Percentiles rank a stretch among this genome's conserved stretches.
These are phyloP conservation scores for Hyaloscypha hepaticicola DNA, from an alignment of 495 filamentous ascomycete genomes.

Conservation along the genomic window DNA sequence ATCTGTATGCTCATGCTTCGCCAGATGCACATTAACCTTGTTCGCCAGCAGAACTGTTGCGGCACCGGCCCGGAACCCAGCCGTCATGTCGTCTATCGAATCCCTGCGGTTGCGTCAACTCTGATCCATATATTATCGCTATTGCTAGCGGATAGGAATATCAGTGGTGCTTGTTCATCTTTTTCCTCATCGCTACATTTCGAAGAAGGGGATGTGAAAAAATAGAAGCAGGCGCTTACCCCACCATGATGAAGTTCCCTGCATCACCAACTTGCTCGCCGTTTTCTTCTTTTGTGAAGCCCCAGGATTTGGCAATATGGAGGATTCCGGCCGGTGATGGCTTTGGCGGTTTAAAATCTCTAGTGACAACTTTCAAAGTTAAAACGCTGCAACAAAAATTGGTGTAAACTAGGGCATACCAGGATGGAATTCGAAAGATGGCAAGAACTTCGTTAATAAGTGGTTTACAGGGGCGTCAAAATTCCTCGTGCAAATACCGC, in stretches of 20 bases:
- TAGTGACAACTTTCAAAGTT: constrained; percentile 61
- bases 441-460: constrained; percentile 64
- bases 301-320: constrained; percentile 79
- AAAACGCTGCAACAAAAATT: constrained; percentile 37
- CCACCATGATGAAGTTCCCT: constrained; percentile 40
- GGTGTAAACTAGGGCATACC: background rate
- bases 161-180: background rate
- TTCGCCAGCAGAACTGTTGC: constrained; percentile 87
- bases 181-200: background rate
- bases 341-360: constrained; percentile 82
- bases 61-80: constrained; percentile 79
- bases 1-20: constrained; percentile 77
- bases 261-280: constrained; percentile 20
- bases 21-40: constrained; percentile 71
- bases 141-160: background rate
- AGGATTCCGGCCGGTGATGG: constrained; percentile 85
- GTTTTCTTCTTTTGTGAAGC: constrained; percentile 38
- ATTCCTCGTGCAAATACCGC: constrained; percentile 92
- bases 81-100: constrained; percentile 90
- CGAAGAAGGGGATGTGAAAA: background rate
- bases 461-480: constrained; percentile 71
- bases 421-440: background rate
- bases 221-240: constrained; percentile 8
- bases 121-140: background rate
- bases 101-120: constrained; percentile 58